These are phyloP conservation scores for Talaromyces funiculosus DNA, from an alignment of 2,329 filamentous ascomycete species.

Conservation along the genomic window DNA sequence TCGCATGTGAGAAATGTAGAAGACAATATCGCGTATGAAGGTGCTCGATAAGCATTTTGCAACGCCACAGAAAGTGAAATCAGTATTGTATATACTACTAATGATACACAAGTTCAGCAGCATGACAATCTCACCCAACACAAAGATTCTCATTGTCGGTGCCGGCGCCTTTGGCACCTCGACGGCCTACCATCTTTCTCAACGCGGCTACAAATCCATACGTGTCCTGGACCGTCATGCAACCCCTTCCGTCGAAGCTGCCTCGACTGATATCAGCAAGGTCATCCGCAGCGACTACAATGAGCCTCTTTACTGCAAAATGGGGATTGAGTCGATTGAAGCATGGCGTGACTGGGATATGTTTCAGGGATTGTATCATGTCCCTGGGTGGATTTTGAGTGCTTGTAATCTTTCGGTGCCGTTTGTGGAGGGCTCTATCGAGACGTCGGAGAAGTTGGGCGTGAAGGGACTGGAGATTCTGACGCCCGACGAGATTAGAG, in stretches of 20 bases:
- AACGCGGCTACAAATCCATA: conserved; percentile 44
- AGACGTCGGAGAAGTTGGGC: background rate
- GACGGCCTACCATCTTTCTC: conserved; percentile 59
- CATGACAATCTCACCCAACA: conserved; percentile 6
- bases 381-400: conserved; percentile 54
- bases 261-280: conserved; percentile 70
- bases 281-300: conserved; percentile 65
- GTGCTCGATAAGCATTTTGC: background rate
- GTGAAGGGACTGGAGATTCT: conserved; percentile 5
- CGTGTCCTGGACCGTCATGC: conserved; percentile 55
- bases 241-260: conserved; percentile 49
- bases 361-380: conserved; percentile 51
- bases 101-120: too few species aligned
- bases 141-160: conserved; percentile 52
- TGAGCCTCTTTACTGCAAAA: conserved; percentile 56
- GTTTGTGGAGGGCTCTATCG: conserved; percentile 9
- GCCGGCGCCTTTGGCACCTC: conserved; percentile 62
- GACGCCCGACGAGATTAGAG: conserved; percentile 39
- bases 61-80: background rate
- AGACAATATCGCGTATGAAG: background rate
- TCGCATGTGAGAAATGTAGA: background rate
- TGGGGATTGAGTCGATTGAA: conserved; percentile 62
- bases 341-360: conserved; percentile 49
- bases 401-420: conserved; percentile 8
- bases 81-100: too few species aligned